A percentile compares a stretch with the other conserved stretches of the same genome.
Conservation (phyloP, 1,284 basidiomycete species). For the Austroboletus niveus region DNA sequence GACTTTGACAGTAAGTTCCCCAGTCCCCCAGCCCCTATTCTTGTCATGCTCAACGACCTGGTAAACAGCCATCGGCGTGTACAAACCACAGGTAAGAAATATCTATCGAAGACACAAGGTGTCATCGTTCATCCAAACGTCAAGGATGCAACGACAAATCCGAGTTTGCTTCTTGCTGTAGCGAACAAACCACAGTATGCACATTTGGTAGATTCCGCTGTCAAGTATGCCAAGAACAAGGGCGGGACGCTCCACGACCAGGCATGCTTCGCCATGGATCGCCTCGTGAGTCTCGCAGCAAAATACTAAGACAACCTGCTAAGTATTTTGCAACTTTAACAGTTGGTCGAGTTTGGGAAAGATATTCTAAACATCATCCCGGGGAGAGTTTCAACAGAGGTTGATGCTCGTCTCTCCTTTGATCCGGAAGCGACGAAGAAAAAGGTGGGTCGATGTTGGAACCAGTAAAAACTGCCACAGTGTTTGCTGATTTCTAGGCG, state of each 20-base stretch:
- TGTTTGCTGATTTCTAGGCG: conserved; percentile 48
- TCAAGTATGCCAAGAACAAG: conserved; percentile 81
- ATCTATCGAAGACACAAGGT: neutral
- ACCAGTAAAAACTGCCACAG: neutral
- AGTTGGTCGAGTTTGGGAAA: conserved; percentile 95
- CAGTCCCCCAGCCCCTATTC: conserved; percentile 3
- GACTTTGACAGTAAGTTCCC: conserved; percentile 70
- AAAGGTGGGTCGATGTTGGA: conserved; percentile 51
- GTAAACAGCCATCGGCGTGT: conserved; percentile 71
- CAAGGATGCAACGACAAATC: conserved; percentile 91
- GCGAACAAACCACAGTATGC: conserved; percentile 87
- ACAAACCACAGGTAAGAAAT: conserved; percentile 79
- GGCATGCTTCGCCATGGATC: conserved; percentile 79
- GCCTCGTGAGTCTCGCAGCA: conserved; percentile 54
- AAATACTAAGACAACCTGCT: conserved; percentile 3
- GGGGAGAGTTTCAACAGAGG: conserved; percentile 97
- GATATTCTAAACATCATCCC: conserved; percentile 95
- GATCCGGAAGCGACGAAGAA: conserved; percentile 88
- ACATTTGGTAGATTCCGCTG: conserved; percentile 79
- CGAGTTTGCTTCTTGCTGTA: conserved; percentile 88
- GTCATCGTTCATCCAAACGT: neutral
- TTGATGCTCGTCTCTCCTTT: conserved; percentile 95
- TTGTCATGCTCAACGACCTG: neutral
- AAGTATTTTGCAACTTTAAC: neutral
- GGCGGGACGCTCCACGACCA: conserved; percentile 71